Evolutionary conservation across 2,329 filamentous ascomycete genomes (phyloP).

Genomic region (Hypomyces rosellus): DNA sequence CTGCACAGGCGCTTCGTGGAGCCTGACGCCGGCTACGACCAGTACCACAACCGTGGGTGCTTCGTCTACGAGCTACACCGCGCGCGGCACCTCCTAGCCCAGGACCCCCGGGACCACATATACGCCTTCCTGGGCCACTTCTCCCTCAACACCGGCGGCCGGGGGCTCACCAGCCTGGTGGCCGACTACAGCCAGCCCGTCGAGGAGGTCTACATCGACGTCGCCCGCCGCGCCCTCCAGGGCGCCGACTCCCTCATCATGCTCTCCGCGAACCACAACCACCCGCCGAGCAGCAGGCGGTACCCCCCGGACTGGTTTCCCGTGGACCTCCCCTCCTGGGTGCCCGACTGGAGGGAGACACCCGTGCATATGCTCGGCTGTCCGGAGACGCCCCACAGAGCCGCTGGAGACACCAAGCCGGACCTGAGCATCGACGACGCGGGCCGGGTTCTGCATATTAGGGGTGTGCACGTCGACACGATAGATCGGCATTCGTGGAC

Average conservation of each 20-base stretch:
- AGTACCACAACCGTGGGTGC: conserved; percentile 25
- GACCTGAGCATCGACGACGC: conserved; percentile 21
- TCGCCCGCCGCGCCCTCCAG: conserved; percentile 24
- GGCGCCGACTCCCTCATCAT: conserved; percentile 24
- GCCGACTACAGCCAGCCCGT: conserved; percentile 25
- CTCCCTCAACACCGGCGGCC: conserved; percentile 20
- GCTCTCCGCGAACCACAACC: conserved; percentile 23
- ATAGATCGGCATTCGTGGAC: conserved; percentile 20
- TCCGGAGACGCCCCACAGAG: conserved; percentile 26
- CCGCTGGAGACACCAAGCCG: conserved; percentile 21
- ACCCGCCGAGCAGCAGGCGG: neutral
- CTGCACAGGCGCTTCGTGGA: conserved; percentile 28
- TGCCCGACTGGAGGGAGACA: conserved; percentile 30
- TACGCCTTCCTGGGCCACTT: conserved; percentile 32
- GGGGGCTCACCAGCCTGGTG: conserved; percentile 17
- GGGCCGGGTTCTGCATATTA: conserved; percentile 19
- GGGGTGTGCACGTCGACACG: conserved; percentile 24
- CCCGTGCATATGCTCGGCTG: conserved; percentile 28
- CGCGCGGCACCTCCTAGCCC: conserved; percentile 25
- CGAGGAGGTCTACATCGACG: conserved; percentile 28
- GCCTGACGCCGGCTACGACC: conserved; percentile 20
- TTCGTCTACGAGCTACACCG: conserved; percentile 32
- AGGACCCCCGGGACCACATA: conserved; percentile 29
- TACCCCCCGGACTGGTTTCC: neutral
- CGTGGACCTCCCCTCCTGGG: conserved; percentile 27